Evolutionary conservation across 306 rosid species (phyloP).

Genomic region (Citrullus mucosospermus): DNA sequence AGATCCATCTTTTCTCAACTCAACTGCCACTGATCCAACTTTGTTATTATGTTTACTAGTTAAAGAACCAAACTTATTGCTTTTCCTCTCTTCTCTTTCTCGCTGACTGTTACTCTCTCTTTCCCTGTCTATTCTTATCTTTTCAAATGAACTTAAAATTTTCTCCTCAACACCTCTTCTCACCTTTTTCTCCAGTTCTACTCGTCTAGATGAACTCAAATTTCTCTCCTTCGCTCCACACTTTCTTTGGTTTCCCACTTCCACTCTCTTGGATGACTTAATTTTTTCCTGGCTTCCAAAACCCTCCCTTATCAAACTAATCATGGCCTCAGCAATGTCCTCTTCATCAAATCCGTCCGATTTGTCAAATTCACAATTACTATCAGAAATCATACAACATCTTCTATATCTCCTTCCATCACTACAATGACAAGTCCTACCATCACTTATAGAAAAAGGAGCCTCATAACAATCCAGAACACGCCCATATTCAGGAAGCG

Average conservation of each 20-base stretch:
- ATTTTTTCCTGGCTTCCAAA: conserved; percentile 21
- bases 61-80: background rate
- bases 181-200: conserved; percentile 26
- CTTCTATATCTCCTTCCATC: conserved; percentile 33
- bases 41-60: conserved; percentile 14
- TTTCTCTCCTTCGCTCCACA: conserved; percentile 23
- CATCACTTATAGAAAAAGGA: conserved; percentile 25
- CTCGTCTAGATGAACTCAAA: conserved; percentile 26
- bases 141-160: background rate
- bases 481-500: conserved; percentile 27
- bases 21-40: conserved; percentile 13
- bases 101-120: background rate
- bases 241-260: conserved; percentile 21
- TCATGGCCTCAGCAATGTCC: conserved; percentile 46
- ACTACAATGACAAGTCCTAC: conserved; percentile 22
- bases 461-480: conserved; percentile 27
- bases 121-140: conserved; percentile 10
- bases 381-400: conserved; percentile 22
- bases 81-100: background rate
- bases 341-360: conserved; percentile 27
- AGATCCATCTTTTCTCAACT: conserved; percentile 24
- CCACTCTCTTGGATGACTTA: conserved; percentile 30
- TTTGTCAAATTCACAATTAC: conserved; percentile 18
- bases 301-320: conserved; percentile 63
- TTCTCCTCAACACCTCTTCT: conserved; percentile 5